A percentile compares a stretch with the other conserved stretches of the same genome.
phyloP scores from a whole-genome alignment of 2,329 filamentous ascomycete genomes.

The Ramularia collo-cygni region DNA sequence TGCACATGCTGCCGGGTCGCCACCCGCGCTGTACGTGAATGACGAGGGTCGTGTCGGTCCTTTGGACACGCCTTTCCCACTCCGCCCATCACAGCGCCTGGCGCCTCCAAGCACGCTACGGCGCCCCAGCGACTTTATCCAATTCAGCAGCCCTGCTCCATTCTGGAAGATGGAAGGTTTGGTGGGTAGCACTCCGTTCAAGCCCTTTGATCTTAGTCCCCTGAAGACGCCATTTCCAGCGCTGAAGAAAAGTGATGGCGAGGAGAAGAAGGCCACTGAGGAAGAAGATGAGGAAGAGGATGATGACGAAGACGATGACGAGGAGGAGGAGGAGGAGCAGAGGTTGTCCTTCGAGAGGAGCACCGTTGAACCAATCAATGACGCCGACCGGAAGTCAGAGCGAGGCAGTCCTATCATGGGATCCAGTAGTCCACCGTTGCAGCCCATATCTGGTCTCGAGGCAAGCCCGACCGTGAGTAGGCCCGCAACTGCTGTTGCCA shows the following conservation, averaged over 20 bases:
- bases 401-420: conserved; percentile 27
- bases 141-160: conserved; percentile 74
- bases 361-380: conserved; percentile 10
- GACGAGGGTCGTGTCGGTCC: conserved; percentile 30
- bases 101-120: conserved; percentile 76
- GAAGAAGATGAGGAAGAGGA: conserved; percentile 16
- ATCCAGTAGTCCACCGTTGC: conserved; percentile 28
- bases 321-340: conserved; percentile 17
- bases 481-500: conserved; percentile 26
- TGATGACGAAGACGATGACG: conserved; percentile 13
- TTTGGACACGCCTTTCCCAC: conserved; percentile 33
- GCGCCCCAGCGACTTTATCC: conserved; percentile 76
- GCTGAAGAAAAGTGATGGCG: conserved; percentile 23
- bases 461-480: conserved; percentile 28
- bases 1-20: conserved; percentile 32
- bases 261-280: conserved; percentile 17
- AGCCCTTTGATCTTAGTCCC: conserved; percentile 34
- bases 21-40: conserved; percentile 33
- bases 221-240: conserved; percentile 33
- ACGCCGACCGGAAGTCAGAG: conserved; percentile 15
- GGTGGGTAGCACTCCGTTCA: conserved; percentile 60
- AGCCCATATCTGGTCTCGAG: conserved; percentile 17
- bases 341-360: conserved; percentile 9
- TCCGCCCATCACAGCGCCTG: conserved; percentile 51
- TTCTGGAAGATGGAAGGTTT: conserved; percentile 85